phyloP scores from a whole-genome alignment of 2,329 filamentous ascomycete genomes.

The Aureobasidium subglaciale region DNA sequence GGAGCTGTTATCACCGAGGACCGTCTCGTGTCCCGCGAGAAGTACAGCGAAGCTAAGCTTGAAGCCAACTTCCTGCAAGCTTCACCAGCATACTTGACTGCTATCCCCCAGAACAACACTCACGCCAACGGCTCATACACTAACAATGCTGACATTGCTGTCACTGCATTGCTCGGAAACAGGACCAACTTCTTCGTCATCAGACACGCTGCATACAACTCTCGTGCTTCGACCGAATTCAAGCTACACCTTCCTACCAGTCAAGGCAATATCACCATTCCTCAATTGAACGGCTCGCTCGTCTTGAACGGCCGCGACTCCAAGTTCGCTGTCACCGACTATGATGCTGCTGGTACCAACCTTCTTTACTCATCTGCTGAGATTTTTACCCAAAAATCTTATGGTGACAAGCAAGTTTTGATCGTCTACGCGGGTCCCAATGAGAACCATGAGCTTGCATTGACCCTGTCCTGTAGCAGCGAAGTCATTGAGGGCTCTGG shows the following conservation, averaged over 20 bases:
- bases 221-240: constrained; percentile 51
- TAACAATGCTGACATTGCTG: constrained; percentile 45
- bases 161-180: constrained; percentile 55
- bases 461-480: constrained; percentile 32
- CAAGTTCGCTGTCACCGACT: constrained; percentile 57
- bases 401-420: constrained; percentile 39
- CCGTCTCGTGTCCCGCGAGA: constrained; percentile 60
- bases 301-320: constrained; percentile 55
- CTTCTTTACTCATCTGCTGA: constrained; percentile 52
- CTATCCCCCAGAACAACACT: constrained; percentile 45
- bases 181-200: constrained; percentile 57
- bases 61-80: constrained; percentile 68
- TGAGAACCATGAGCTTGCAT: constrained; percentile 57
- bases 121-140: constrained; percentile 46
- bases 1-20: constrained; percentile 62
- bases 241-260: constrained; percentile 56
- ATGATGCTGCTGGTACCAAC: constrained; percentile 45
- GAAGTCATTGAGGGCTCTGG: constrained; percentile 37
- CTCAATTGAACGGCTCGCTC: constrained; percentile 51
- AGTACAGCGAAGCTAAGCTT: constrained; percentile 73
- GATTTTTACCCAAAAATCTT: constrained; percentile 51
- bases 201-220: constrained; percentile 57
- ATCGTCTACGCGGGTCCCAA: constrained; percentile 57
- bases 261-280: constrained; percentile 50
- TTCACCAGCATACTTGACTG: constrained; percentile 61